Percentiles rank a stretch among this genome's conserved stretches.
phyloP scores from a whole-genome alignment of 2,329 filamentous ascomycete genomes.

The Colletotrichum orbiculare region DNA sequence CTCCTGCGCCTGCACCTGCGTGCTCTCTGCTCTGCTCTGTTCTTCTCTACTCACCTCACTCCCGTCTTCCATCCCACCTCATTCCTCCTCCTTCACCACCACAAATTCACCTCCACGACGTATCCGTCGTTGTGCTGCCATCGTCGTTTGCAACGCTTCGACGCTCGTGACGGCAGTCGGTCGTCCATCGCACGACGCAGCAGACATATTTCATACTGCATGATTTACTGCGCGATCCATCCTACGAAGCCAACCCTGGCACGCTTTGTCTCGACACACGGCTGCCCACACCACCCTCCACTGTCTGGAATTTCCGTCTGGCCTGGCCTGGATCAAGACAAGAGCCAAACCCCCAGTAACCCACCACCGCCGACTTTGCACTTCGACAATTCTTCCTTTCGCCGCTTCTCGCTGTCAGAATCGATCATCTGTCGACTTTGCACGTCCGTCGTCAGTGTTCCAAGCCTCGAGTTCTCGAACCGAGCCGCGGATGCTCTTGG shows the following conservation, averaged over 20 bases:
- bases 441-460: background rate
- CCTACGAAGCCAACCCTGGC: conserved; percentile 27
- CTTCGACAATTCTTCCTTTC: conserved; percentile 10
- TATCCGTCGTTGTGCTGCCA: conserved; percentile 2
- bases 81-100: conserved; percentile 34
- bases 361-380: conserved; percentile 20
- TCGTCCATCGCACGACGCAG: background rate
- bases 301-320: conserved; percentile 36
- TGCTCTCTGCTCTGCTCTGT: conserved; percentile 10
- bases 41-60: conserved; percentile 24
- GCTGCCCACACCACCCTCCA: conserved; percentile 31
- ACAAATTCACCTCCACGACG: conserved; percentile 12
- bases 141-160: conserved; percentile 1
- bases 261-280: conserved; percentile 33
- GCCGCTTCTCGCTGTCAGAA: conserved; percentile 17
- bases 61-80: conserved; percentile 22
- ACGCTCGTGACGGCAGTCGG: background rate
- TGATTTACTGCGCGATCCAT: conserved; percentile 4
- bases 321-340: conserved; percentile 32
- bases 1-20: background rate
- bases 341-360: conserved; percentile 32
- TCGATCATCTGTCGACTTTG: background rate
- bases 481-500: conserved; percentile 10
- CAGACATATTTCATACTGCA: conserved; percentile 1
- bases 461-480: background rate